Conservation (phyloP, 352 stramenopile species). For the Thalassiosira livingstoniorum region DNA sequence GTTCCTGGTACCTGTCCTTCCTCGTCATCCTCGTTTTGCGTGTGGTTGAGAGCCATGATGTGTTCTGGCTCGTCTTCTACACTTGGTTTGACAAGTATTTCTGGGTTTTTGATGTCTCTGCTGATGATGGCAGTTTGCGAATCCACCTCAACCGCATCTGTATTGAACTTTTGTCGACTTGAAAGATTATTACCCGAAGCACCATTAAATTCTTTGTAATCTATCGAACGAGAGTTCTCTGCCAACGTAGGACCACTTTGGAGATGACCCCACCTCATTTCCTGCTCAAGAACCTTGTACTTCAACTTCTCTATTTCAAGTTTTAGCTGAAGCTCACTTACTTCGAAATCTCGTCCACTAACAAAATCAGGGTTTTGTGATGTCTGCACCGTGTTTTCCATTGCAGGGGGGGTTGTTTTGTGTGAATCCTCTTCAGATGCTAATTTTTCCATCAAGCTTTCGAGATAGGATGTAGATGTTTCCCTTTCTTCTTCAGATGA, state of each 20-base stretch:
- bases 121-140: too few species aligned
- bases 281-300: slow-evolving; percentile 65
- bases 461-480: slow-evolving; percentile 49
- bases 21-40: too few species aligned
- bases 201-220: slow-evolving; percentile 29
- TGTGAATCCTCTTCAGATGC: background rate
- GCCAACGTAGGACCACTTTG: slow-evolving; percentile 1
- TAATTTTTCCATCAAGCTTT: slow-evolving; percentile 53
- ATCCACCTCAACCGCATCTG: slow-evolving; percentile 15
- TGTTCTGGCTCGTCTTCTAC: too few species aligned
- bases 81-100: too few species aligned
- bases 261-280: slow-evolving; percentile 18
- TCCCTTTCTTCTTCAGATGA: slow-evolving; percentile 47
- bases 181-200: background rate
- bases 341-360: slow-evolving; percentile 37
- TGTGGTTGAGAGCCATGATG: too few species aligned
- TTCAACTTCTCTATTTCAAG: slow-evolving; percentile 63
- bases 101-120: too few species aligned
- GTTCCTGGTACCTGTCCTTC: too few species aligned
- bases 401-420: background rate
- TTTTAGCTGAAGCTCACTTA: slow-evolving; percentile 52
- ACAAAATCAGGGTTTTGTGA: slow-evolving; percentile 19
- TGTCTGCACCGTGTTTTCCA: slow-evolving; percentile 13
- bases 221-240: slow-evolving; percentile 35
- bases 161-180: background rate